Conservation (phyloP, 192 early-diverging fungal species). For the Entrophospora sp. region DNA sequence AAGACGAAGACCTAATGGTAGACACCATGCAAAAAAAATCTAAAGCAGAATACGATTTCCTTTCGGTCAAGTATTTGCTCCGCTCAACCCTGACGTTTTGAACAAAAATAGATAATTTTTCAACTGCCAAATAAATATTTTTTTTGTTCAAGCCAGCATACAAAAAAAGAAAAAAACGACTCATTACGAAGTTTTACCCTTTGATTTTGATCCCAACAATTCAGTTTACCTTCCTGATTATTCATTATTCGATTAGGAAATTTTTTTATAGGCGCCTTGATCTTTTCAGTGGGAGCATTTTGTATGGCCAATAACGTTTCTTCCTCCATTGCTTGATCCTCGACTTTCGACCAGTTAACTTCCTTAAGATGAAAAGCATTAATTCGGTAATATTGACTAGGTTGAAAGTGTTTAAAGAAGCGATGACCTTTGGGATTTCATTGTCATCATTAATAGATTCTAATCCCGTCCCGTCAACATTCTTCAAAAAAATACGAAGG, state of each 20-base stretch:
- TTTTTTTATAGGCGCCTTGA: slow-evolving; percentile 5
- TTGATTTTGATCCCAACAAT: no score
- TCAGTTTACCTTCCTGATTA: background rate
- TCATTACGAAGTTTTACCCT: no score
- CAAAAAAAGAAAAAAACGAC: no score
- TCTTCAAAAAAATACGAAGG: background rate
- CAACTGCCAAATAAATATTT: no score
- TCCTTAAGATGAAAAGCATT: background rate
- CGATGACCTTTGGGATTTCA: background rate
- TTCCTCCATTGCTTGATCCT: slow-evolving; percentile 1
- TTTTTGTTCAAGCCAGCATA: no score
- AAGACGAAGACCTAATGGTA: no score
- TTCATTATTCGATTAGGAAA: slow-evolving; percentile 6
- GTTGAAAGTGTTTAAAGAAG: background rate
- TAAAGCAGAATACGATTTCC: no score
- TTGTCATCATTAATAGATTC: background rate
- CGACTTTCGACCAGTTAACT: background rate
- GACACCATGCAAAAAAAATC: no score
- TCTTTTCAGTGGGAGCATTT: background rate
- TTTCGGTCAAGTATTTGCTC: no score
- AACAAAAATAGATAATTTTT: no score
- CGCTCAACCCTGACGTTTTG: no score
- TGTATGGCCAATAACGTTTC: background rate
- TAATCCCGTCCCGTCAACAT: background rate
- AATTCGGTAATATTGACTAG: background rate